A percentile compares a stretch with the other conserved stretches of the same genome.
Evolutionary conservation across 352 stramenopile species (phyloP).

Genomic region (Phytophthora agathidicida): DNA sequence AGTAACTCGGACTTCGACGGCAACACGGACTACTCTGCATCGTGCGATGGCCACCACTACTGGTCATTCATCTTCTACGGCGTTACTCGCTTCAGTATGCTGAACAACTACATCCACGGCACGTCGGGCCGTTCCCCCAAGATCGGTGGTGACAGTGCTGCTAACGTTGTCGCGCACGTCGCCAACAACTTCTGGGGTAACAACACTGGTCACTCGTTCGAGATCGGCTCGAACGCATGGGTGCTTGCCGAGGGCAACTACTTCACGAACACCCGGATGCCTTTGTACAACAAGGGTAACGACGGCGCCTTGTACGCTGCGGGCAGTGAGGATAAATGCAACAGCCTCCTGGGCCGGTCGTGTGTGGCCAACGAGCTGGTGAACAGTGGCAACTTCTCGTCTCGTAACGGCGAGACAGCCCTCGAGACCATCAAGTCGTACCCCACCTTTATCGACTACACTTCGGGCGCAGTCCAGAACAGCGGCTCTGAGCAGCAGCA

Average conservation of each 20-base stretch:
- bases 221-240: slow-evolving; percentile 23
- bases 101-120: slow-evolving; percentile 46
- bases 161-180: slow-evolving; percentile 31
- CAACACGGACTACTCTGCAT: slow-evolving; percentile 36
- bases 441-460: slow-evolving; percentile 15
- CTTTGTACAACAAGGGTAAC: slow-evolving; percentile 7
- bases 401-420: slow-evolving; percentile 19
- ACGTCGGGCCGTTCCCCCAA: slow-evolving; percentile 42
- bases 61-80: slow-evolving; percentile 41
- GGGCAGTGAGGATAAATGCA: slow-evolving; percentile 17
- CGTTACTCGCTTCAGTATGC: slow-evolving; percentile 29
- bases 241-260: slow-evolving; percentile 48
- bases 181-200: slow-evolving; percentile 48
- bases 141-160: slow-evolving; percentile 12
- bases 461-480: too few relatives aligned
- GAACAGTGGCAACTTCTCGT: slow-evolving; percentile 20
- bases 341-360: slow-evolving; percentile 26
- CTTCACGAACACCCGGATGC: slow-evolving; percentile 40
- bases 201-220: slow-evolving; percentile 44
- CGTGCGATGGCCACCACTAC: slow-evolving; percentile 56
- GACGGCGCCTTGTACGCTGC: slow-evolving; percentile 23
- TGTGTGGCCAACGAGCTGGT: slow-evolving; percentile 36
- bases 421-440: slow-evolving; percentile 20
- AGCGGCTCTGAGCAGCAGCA: neutral
- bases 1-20: slow-evolving; percentile 60